A percentile compares a stretch with the other conserved stretches of the same genome.
Conservation (phyloP, 1,284 basidiomycete genomes). For the Ceratobasidium sp. region DNA sequence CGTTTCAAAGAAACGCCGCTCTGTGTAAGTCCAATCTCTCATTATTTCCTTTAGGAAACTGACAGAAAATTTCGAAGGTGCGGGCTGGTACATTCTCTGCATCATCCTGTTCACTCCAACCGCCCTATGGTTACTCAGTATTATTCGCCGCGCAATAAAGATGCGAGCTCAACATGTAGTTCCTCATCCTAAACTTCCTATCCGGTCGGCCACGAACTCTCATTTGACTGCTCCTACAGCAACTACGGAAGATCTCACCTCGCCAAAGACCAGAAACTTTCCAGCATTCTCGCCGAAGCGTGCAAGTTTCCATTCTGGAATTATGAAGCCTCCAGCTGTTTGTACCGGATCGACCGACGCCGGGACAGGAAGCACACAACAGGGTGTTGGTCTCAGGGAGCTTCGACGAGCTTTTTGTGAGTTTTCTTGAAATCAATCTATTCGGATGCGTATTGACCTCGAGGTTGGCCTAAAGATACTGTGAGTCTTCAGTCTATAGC, state of each 20-base stretch:
- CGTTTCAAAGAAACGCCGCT: conserved; percentile 26
- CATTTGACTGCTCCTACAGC: neutral
- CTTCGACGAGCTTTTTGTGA: conserved; percentile 39
- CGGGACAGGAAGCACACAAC: neutral
- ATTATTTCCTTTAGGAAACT: neutral
- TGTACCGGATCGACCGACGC: neutral
- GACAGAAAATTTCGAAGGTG: conserved; percentile 1
- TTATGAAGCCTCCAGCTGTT: neutral
- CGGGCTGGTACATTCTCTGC: conserved; percentile 24
- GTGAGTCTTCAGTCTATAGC: conserved; percentile 24
- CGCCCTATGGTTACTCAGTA: conserved; percentile 24
- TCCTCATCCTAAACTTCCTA: neutral
- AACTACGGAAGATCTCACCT: neutral
- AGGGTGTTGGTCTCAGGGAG: neutral
- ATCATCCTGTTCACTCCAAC: conserved; percentile 37
- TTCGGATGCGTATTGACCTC: neutral
- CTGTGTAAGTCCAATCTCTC: conserved; percentile 13
- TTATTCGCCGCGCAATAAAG: conserved; percentile 18
- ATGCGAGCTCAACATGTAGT: conserved; percentile 4
- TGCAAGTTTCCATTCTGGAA: neutral
- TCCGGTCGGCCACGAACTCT: neutral
- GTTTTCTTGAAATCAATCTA: neutral
- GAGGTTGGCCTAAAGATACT: neutral
- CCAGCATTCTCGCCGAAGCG: conserved; percentile 1
- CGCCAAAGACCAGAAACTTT: conserved; percentile 8